Evolutionary conservation across 768 basidiomycete species (phyloP).

Genomic region (Leccinum subgranulosum): DNA sequence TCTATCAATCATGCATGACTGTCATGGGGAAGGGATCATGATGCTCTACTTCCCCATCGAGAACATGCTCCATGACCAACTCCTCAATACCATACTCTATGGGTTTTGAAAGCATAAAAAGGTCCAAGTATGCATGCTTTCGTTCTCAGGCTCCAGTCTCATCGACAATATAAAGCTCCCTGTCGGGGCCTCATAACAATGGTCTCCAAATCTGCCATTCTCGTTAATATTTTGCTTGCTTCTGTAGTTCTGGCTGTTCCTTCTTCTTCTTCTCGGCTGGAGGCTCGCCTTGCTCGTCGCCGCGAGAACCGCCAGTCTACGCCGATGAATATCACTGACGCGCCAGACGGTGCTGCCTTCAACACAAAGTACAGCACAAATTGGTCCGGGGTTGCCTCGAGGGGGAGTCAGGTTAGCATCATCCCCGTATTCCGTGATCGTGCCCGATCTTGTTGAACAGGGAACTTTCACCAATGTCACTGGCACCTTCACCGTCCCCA

Average conservation of each 20-base stretch:
- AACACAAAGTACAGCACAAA: conserved; percentile 17
- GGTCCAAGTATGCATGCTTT: background rate
- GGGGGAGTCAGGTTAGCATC: too few species aligned
- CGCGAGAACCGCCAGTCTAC: conserved; percentile 11
- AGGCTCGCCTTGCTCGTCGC: conserved; percentile 15
- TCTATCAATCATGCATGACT: too few species aligned
- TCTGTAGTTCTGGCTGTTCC: conserved; percentile 15
- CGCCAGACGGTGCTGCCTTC: background rate
- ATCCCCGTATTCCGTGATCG: too few species aligned
- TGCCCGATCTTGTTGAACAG: background rate
- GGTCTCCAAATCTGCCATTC: conserved; percentile 16
- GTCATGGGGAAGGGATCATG: too few species aligned
- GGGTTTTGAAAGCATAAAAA: too few species aligned
- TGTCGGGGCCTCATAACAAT: background rate
- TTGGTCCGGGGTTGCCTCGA: conserved; percentile 8
- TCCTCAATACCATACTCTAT: background rate
- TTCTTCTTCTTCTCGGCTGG: conserved; percentile 4
- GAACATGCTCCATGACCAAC: background rate
- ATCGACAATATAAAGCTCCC: background rate
- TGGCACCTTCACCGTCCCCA: background rate
- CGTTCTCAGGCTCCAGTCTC: background rate
- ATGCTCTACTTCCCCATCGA: background rate
- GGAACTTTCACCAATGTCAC: too few species aligned
- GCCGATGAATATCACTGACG: background rate
- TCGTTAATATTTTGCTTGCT: conserved; percentile 18